Conservation (phyloP, 768 basidiomycete genomes). For the Auricularia auricula-judae region DNA sequence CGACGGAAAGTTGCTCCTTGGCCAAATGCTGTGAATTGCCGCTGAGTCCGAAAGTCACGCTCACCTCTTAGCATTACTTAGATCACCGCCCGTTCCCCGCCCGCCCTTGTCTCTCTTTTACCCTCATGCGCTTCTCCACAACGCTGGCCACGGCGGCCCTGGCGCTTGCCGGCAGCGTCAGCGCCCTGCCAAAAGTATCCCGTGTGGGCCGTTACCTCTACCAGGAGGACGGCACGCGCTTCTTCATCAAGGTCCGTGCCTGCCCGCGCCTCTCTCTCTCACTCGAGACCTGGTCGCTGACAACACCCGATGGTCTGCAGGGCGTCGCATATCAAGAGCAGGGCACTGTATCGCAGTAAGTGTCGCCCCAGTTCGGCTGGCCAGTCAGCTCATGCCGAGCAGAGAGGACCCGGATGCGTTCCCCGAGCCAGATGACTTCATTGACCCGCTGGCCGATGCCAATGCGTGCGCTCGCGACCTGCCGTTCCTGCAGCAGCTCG, state of each 20-base stretch:
- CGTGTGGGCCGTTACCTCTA: slow-evolving; percentile 76
- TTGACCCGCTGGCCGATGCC: slow-evolving; percentile 65
- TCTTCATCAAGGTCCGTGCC: slow-evolving; percentile 57
- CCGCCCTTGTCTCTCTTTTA: background rate
- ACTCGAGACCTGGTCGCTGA: background rate
- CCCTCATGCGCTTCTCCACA: background rate
- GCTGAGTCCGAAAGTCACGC: too few species aligned
- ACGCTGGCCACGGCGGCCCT: slow-evolving; percentile 21
- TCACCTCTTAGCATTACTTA: too few species aligned
- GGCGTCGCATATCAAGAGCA: slow-evolving; percentile 79
- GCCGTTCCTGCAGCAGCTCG: slow-evolving; percentile 62
- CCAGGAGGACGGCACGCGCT: slow-evolving; percentile 58
- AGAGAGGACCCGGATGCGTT: slow-evolving; percentile 34
- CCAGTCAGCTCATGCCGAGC: slow-evolving; percentile 5
- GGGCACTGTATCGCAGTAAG: slow-evolving; percentile 25
- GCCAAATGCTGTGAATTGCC: too few species aligned
- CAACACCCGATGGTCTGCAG: slow-evolving; percentile 3
- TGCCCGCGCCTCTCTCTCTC: background rate
- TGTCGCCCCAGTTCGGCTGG: background rate
- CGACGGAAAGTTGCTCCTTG: too few species aligned
- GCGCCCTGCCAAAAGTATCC: slow-evolving; percentile 59
- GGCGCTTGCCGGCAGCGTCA: slow-evolving; percentile 35
- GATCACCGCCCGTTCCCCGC: too few species aligned
- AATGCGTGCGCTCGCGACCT: slow-evolving; percentile 68
- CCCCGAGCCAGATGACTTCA: slow-evolving; percentile 60